These are phyloP conservation scores for Tuber indicum DNA, from an alignment of 495 filamentous ascomycete species.

Conservation along the genomic window DNA sequence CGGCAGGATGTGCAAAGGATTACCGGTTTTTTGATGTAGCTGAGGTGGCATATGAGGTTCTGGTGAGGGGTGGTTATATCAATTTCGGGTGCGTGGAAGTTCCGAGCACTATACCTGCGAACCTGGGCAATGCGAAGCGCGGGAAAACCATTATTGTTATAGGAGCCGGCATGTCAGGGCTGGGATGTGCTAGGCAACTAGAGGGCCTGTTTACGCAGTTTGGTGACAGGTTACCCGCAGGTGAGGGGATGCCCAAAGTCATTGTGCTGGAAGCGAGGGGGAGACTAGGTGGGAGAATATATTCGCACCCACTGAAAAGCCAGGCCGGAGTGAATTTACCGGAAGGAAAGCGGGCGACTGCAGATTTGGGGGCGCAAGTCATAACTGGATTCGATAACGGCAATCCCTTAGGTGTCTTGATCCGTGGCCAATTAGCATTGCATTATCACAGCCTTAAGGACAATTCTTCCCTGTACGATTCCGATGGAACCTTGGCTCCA, in stretches of 20 bases:
- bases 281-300: constrained; percentile 87
- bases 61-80: constrained; percentile 85
- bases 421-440: constrained; percentile 83
- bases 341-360: constrained; percentile 60
- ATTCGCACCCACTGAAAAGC: constrained; percentile 74
- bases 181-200: constrained; percentile 87
- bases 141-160: constrained; percentile 71
- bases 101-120: constrained; percentile 44
- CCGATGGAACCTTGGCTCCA: constrained; percentile 73
- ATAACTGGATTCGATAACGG: constrained; percentile 94
- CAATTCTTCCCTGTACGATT: constrained; percentile 83
- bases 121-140: constrained; percentile 29
- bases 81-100: constrained; percentile 89
- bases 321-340: constrained; percentile 50
- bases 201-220: constrained; percentile 77
- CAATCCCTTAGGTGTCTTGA: constrained; percentile 83
- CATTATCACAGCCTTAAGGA: constrained; percentile 77
- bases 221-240: constrained; percentile 55
- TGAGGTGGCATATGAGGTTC: constrained; percentile 83
- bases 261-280: constrained; percentile 80
- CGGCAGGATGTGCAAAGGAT: constrained; percentile 85
- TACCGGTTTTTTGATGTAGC: constrained; percentile 86
- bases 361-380: constrained; percentile 94
- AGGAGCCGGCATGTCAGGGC: constrained; percentile 87
- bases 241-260: constrained; percentile 63